These are phyloP conservation scores for Sungouiozyma intestinalis DNA, from an alignment of 805 yeast species.

Conservation along the genomic window DNA sequence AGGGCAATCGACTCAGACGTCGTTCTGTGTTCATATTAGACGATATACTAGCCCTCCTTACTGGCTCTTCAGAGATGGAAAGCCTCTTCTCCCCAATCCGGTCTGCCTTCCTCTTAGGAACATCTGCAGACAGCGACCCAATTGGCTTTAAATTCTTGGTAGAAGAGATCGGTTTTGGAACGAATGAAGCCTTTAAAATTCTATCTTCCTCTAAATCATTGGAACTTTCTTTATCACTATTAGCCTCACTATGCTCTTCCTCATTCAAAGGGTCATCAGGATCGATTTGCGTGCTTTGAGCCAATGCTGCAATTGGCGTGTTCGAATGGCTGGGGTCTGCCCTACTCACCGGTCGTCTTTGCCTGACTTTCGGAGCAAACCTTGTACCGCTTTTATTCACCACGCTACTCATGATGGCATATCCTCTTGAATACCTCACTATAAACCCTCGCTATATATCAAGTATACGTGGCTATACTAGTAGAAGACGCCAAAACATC, in stretches of 20 bases:
- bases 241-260: conserved; percentile 2
- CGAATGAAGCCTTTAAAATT: neutral
- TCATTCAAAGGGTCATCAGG: neutral
- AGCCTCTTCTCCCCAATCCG: neutral
- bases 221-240: neutral
- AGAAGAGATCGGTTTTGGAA: neutral
- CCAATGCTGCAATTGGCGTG: conserved; percentile 1
- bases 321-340: conserved; percentile 13
- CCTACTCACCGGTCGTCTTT: conserved; percentile 30
- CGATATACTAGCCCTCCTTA: neutral
- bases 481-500: no score
- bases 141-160: neutral
- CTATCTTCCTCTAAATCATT: neutral
- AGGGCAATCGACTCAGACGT: conserved; percentile 1
- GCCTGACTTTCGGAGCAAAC: conserved; percentile 50
- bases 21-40: neutral
- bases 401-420: conserved; percentile 26
- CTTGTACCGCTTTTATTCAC: conserved; percentile 47
- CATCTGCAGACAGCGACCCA: neutral
- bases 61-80: neutral
- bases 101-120: neutral
- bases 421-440: no score
- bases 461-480: no score
- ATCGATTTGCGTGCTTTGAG: neutral
- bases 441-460: no score